A percentile compares a stretch with the other conserved stretches of the same genome.
These are phyloP conservation scores for Exophiala phaeomuriformis DNA, from an alignment of 2,329 filamentous ascomycete species.

Conservation along the genomic window DNA sequence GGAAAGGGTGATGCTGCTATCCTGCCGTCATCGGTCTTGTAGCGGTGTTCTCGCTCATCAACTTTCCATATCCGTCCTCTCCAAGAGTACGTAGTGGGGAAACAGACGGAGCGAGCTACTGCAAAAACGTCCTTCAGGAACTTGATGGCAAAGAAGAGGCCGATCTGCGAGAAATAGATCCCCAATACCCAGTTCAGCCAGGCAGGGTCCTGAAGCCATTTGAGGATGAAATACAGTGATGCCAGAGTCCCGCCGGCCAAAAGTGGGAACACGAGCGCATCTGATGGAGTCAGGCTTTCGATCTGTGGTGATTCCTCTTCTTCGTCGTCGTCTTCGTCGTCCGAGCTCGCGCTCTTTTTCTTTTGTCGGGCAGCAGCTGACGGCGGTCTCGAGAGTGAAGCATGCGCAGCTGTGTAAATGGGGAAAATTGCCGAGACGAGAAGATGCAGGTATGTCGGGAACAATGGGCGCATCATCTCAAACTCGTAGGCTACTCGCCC, in stretches of 20 bases:
- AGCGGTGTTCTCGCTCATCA: conserved; percentile 31
- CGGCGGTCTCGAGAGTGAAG: conserved; percentile 72
- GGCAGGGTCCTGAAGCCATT: conserved; percentile 74
- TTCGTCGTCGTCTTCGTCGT: conserved; percentile 51
- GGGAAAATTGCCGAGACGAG: conserved; percentile 66
- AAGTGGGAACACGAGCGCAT: conserved; percentile 79
- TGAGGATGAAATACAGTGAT: conserved; percentile 78
- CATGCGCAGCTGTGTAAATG: conserved; percentile 77
- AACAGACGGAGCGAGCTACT: conserved; percentile 59
- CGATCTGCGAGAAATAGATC: conserved; percentile 73
- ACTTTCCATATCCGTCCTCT: conserved; percentile 45
- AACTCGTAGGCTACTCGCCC: conserved; percentile 22
- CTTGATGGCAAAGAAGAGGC: conserved; percentile 66
- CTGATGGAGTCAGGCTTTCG: conserved; percentile 64
- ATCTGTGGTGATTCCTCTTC: conserved; percentile 52
- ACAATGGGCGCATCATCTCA: conserved; percentile 35
- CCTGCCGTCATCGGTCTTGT: conserved; percentile 24
- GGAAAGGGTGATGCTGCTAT: conserved; percentile 44
- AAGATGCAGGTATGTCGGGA: conserved; percentile 54
- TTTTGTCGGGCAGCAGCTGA: conserved; percentile 58
- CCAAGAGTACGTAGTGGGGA: conserved; percentile 61
- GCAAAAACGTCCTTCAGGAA: conserved; percentile 66
- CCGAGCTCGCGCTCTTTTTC: conserved; percentile 34
- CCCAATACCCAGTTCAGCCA: conserved; percentile 76
- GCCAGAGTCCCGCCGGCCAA: conserved; percentile 65